Base-by-base conservation (phyloP, 805 yeast genomes). In the Schizosaccharomyces osmophilus region DNA sequence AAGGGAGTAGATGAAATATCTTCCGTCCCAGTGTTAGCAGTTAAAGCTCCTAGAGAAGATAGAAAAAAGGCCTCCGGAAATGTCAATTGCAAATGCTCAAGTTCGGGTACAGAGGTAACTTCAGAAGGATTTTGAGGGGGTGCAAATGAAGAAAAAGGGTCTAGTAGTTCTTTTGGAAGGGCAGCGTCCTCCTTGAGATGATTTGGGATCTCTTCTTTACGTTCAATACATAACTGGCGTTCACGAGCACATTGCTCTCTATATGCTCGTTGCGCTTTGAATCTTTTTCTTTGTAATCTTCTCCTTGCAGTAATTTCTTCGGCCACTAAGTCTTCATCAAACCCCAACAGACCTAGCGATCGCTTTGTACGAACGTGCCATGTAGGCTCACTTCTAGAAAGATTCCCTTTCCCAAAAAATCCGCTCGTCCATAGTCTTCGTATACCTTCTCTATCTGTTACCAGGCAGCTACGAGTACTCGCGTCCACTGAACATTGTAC, bases 351-450 rank as follows among this genome's bases (percentile, higher is more conserved):
- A 24, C 60, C 42, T 31, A 85, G 71, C 54, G 87, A 70, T 59
- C 82, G 74, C 41, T 73, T 71, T 0, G 87, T 81, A 61, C 97
- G 75, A n/a, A 74, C 75, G 57, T 69, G 71, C 97, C 97, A 93
- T 0, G 95, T 80, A 0, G 98, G 95, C 68, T 93, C 97, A 62
- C 95, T 84, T 64, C 98, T 75, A 43, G 95, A 85, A 57, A 88
- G 73, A 2, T 80, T 79, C 1, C 97, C 98, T 68, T 90, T 93
- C 5, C 98, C 98, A 69, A 87, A 93, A 68, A 88, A 93, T 1
- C 98, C 98, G 66, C 78, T 78, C 19, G 75, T 71, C 97, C 97
- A 93, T 1, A 93, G 72, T 48, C 71, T 71, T 24, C 67, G 65
- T 80, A 83, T 82, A 41, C 77, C 81, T 0, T 68, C 64, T 1